Percentiles rank a stretch among this genome's conserved stretches.
Evolutionary conservation across 192 early-diverging fungal species (phyloP).

Genomic region (Backusella morwellensis): DNA sequence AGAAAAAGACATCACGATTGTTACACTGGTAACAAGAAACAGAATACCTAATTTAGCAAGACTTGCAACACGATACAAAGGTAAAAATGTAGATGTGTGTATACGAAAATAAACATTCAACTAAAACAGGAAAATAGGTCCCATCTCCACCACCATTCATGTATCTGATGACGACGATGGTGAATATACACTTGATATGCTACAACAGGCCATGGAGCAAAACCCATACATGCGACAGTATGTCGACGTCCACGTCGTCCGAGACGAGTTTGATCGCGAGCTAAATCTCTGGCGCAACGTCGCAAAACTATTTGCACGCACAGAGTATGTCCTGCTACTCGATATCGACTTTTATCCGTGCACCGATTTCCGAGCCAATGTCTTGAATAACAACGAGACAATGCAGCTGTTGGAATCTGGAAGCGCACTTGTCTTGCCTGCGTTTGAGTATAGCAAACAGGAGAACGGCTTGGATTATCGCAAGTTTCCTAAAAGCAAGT

Average conservation of each 20-base stretch:
- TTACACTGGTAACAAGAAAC: constrained; percentile 50
- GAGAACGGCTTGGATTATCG: constrained; percentile 46
- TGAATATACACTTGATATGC: constrained; percentile 39
- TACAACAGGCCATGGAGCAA: constrained; percentile 42
- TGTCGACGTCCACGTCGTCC: constrained; percentile 52
- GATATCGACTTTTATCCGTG: constrained; percentile 60
- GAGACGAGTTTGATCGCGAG: constrained; percentile 57
- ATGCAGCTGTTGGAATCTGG: constrained; percentile 41
- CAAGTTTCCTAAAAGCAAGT: constrained; percentile 47
- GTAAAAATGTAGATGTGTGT: constrained; percentile 14
- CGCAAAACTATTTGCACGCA: constrained; percentile 55
- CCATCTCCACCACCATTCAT: constrained; percentile 58
- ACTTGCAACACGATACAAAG: constrained; percentile 47
- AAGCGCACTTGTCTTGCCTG: constrained; percentile 39
- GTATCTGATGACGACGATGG: constrained; percentile 50
- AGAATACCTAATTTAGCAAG: constrained; percentile 46
- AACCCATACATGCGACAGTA: constrained; percentile 46
- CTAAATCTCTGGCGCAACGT: constrained; percentile 63
- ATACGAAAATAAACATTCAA: background rate
- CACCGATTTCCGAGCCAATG: constrained; percentile 41
- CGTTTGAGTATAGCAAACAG: constrained; percentile 53
- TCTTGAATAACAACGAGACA: constrained; percentile 28
- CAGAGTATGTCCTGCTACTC: constrained; percentile 53
- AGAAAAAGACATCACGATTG: constrained; percentile 53
- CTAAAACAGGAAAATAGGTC: constrained; percentile 34